These are phyloP conservation scores for Crithidia thermophila DNA, from an alignment of 208 protist genomes.

Conservation along the genomic window DNA sequence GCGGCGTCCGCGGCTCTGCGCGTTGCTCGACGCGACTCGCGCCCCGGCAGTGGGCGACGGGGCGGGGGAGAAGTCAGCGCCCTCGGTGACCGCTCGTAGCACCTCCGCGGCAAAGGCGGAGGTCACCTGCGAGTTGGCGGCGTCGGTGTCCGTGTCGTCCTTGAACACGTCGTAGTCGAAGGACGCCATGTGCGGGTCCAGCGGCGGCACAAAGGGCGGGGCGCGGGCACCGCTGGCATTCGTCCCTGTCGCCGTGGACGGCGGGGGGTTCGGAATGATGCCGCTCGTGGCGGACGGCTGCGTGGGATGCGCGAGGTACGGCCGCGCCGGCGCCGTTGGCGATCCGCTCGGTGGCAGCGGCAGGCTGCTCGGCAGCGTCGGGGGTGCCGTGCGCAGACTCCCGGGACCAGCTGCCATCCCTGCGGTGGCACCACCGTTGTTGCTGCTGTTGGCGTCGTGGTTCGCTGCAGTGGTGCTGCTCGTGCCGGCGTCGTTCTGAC, in stretches of 20 bases:
- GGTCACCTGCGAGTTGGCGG: constrained; percentile 1
- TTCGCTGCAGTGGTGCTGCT: no score
- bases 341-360: constrained; percentile 8
- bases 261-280: constrained; percentile 2
- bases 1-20: constrained; percentile 3
- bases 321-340: background rate
- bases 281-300: background rate
- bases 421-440: background rate
- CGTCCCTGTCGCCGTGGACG: background rate
- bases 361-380: constrained; percentile 8
- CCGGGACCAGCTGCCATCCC: background rate
- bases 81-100: background rate
- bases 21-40: background rate
- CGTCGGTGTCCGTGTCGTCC: background rate
- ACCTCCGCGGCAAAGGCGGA: constrained; percentile 1
- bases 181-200: background rate
- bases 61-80: no score
- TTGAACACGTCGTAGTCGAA: constrained; percentile 11
- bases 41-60: no score
- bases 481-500: no score
- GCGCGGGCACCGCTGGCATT: background rate
- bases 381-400: constrained; percentile 5
- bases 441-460: background rate
- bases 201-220: background rate
- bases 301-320: constrained; percentile 1